Base-by-base conservation (phyloP, 2,329 filamentous ascomycete genomes). In the Neoscytalidium dimidiatum region DNA sequence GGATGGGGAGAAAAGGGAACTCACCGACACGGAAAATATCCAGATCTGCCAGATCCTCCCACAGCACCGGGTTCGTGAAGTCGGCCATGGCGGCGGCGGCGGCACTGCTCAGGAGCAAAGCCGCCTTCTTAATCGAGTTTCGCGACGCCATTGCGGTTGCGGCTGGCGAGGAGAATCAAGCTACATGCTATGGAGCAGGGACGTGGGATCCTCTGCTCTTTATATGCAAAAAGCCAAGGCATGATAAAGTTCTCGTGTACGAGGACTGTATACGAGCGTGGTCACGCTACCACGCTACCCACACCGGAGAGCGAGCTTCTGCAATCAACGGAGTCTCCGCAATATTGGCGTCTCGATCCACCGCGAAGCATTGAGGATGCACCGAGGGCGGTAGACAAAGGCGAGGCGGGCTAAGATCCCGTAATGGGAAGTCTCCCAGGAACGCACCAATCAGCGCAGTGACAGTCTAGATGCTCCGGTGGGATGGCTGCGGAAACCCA, bases 1-100 rank as follows among this genome's bases (percentile, higher is more conserved):
- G n/a, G n/a, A n/a, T n/a, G n/a, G n/a, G n/a, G n/a, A n/a, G n/a
- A n/a, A n/a, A n/a, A n/a, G n/a, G n/a, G n/a, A n/a, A n/a, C n/a
- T n/a, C n/a, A n/a, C n/a, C n/a, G n/a, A 84, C 79, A 6, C 82
- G 79, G 68, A 84, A 81, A 17, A 87, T 77, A 68, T 87, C 85
- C 19, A 83, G 77, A 67, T 87, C 85, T 0, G 85, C 81, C 38
- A 85, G 78, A 68, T 87, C 85, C 62, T 84, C 77, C 77, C 81
- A 87, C 2, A 86, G 72, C n/a, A 86, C 76, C 0, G 84, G 85
- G 68, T 86, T 86, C 14, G 71, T 75, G 69, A 83, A 83, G 3
- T 70, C 73, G 2, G 44, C 44, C 41, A 46, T 2, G 38, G 56
- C 28, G 19, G 28, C n/a, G 26, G 41, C 21, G 26, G 56, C 21